Percentiles rank a stretch among this genome's conserved stretches.
Evolutionary conservation across 2,329 filamentous ascomycete genomes (phyloP).

Genomic region (Colletotrichum higginsianum): DNA sequence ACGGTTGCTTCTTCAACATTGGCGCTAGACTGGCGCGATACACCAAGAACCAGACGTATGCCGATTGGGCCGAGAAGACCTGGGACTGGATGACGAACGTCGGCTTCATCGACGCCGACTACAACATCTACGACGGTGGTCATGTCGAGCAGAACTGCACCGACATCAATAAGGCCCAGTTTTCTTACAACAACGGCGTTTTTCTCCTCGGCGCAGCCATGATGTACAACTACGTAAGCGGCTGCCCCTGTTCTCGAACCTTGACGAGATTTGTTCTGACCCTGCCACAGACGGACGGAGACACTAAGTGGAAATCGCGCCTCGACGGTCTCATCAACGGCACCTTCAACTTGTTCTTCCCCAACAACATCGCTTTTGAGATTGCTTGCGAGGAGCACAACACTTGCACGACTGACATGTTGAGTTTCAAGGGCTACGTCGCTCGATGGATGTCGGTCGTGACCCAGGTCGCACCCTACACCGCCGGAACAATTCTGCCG

Average conservation of each 20-base stretch:
- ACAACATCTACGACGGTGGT: slow-evolving; percentile 73
- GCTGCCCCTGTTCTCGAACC: neutral
- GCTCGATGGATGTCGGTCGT: slow-evolving; percentile 70
- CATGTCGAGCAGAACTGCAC: slow-evolving; percentile 68
- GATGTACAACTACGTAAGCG: slow-evolving; percentile 73
- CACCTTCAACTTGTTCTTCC: slow-evolving; percentile 66
- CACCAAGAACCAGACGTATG: slow-evolving; percentile 76
- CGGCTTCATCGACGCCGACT: slow-evolving; percentile 72
- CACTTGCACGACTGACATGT: slow-evolving; percentile 75
- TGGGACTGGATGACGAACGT: slow-evolving; percentile 74
- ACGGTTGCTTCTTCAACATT: slow-evolving; percentile 75
- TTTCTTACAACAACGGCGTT: slow-evolving; percentile 73
- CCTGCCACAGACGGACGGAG: slow-evolving; percentile 59
- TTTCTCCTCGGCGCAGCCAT: slow-evolving; percentile 72
- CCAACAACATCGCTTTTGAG: slow-evolving; percentile 71
- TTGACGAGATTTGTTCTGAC: slow-evolving; percentile 11
- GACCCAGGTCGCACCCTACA: slow-evolving; percentile 69
- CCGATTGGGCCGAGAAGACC: slow-evolving; percentile 71
- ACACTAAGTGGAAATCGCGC: slow-evolving; percentile 65
- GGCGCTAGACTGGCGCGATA: slow-evolving; percentile 80
- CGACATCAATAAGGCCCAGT: slow-evolving; percentile 69
- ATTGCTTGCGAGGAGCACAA: slow-evolving; percentile 69
- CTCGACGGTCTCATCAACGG: slow-evolving; percentile 58
- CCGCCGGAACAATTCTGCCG: slow-evolving; percentile 63
- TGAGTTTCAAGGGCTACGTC: slow-evolving; percentile 74